Conservation (phyloP, 2,329 filamentous ascomycete genomes). For the Stromatinia cepivora region DNA sequence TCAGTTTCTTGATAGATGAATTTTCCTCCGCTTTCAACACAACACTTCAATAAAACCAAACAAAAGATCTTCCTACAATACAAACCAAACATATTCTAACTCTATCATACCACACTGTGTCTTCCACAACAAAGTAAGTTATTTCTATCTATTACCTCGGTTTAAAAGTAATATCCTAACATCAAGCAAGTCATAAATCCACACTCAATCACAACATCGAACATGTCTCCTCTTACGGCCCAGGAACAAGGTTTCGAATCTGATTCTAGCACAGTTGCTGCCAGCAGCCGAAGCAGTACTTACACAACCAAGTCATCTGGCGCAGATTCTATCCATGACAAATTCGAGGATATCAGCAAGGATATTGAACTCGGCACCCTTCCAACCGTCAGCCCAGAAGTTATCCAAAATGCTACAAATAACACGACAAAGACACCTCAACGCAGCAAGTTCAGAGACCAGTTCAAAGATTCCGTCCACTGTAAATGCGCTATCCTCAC, state of each 20-base stretch:
- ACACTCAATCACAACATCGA: not conserved
- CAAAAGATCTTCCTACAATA: not conserved
- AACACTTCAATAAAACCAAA: not conserved
- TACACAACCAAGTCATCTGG: not conserved
- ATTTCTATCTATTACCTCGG: too few relatives aligned
- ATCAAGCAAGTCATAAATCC: not conserved
- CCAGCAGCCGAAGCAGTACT: not conserved
- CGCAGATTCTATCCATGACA: not conserved
- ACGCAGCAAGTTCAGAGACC: not conserved
- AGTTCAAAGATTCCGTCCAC: too few relatives aligned
- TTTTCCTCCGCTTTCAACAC: not conserved
- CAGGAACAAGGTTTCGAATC: not conserved
- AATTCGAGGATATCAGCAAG: not conserved
- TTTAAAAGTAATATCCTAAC: not conserved
- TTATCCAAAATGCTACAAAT: not conserved
- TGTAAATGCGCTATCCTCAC: not conserved
- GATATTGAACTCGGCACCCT: conserved; percentile 1
- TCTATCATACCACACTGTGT: not conserved
- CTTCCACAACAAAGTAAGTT: not conserved
- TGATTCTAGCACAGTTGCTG: not conserved
- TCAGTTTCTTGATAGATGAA: not conserved
- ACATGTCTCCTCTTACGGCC: not conserved
- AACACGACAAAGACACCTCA: not conserved
- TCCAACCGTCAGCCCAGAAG: not conserved
- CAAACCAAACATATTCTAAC: not conserved